phyloP scores from a whole-genome alignment of 2,329 filamentous ascomycete genomes.

The Leptographium wingfieldii region DNA sequence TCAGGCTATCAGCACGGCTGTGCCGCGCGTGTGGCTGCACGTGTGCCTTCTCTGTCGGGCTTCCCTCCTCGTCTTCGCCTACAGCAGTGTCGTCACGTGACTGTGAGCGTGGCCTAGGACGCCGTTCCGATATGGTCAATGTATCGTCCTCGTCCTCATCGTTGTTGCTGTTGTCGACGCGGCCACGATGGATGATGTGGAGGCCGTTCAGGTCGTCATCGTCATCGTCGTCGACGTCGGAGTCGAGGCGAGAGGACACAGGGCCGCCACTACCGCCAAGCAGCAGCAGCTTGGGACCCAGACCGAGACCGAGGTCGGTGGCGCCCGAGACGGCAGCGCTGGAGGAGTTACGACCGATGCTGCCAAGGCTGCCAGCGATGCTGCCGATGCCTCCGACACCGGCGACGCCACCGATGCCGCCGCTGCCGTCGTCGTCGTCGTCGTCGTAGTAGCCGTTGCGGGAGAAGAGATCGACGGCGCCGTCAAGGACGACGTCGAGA shows the following conservation, averaged over 20 bases:
- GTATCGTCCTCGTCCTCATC: not conserved
- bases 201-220: conserved; percentile 1
- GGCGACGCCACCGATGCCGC: conserved; percentile 1
- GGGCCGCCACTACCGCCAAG: conserved; percentile 1
- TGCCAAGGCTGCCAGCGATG: not conserved
- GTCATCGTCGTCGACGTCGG: not conserved
- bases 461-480: conserved; percentile 42
- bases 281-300: conserved; percentile 7
- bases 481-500: conserved; percentile 52
- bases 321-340: conserved; percentile 18
- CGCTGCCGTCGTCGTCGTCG: conserved; percentile 1
- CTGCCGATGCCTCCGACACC: not conserved
- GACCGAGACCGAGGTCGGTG: conserved; percentile 2
- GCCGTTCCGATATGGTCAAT: not conserved
- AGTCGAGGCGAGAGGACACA: not conserved
- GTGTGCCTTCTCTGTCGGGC: too few species aligned
- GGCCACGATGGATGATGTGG: not conserved
- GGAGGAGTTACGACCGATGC: conserved; percentile 7
- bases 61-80: not conserved
- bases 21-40: not conserved
- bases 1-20: conserved; percentile 40
- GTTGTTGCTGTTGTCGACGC: not conserved
- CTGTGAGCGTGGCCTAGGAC: not conserved
- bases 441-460: conserved; percentile 9
- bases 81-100: not conserved